Base-by-base conservation (phyloP, 2,329 filamentous ascomycete species). In the Teratosphaeria epicoccoides region DNA sequence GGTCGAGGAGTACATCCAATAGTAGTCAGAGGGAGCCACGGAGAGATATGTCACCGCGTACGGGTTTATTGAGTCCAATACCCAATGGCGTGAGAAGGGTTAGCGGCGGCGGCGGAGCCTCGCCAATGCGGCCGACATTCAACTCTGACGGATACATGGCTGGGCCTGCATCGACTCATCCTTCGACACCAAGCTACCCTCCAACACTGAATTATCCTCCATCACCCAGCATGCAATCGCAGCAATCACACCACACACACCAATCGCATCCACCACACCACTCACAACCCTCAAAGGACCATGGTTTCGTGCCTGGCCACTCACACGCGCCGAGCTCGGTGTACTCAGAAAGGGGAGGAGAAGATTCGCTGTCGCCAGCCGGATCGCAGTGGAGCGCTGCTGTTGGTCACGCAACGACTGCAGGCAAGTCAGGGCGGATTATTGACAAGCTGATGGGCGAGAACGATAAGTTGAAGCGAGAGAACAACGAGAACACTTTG, bases 381-480 rank as follows among this genome's bases (percentile, higher is more conserved):
- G 44, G 24, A 17, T 22, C 59, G 52, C 62, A 65, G 65, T 84
- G 82, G 80, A 83, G 84, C 62, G 81, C 81, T 25, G 82, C 82
- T 2, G 78, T 86, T 45, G 83, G 83, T 58, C 83, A 84, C 63
- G 83, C 83, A 6, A 82, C 81, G 2, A 71, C 85, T 2, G 56
- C 56, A 20, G 85, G 85, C 43, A 88, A 88, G 72, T 87, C 83
- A 9, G 85, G 85, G 7, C 76, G 84, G 28, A 85, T 88, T 49
- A 91, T 93, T 67, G 88, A 93, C 70, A 81, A 82, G 63, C 77
- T 93, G 50, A 87, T 88, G 64, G 83, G 83, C 49, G 87, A 91
- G 64, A 89, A 89, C 59, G 87, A 91, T 63, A 78, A 82, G 40
- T 73, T 91, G 45, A 86, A 86, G 61, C 79, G 86, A 49, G 86